phyloP scores from a whole-genome alignment of 495 filamentous ascomycete species.

The Hypomontagnella submonticulosa region DNA sequence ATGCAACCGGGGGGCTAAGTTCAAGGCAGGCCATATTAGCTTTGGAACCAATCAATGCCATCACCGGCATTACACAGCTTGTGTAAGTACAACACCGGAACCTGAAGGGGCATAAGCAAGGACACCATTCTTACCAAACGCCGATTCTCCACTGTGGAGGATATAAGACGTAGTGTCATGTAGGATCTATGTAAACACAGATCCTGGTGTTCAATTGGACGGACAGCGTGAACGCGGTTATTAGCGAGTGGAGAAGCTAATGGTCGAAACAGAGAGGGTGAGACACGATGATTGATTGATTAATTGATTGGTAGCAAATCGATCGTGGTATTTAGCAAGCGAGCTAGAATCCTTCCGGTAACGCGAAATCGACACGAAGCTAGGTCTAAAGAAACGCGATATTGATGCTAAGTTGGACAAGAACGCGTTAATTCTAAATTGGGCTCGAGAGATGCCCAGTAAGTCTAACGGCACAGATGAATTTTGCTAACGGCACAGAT shows the following conservation, averaged over 20 bases:
- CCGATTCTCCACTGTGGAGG: conserved; percentile 37
- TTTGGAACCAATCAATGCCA: conserved; percentile 27
- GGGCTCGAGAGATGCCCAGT: too few relatives aligned
- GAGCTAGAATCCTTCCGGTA: background rate
- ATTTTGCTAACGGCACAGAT: too few relatives aligned
- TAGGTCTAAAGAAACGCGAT: conserved; percentile 11
- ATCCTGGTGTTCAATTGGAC: conserved; percentile 26
- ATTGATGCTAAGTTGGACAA: conserved; percentile 3
- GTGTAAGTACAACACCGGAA: conserved; percentile 15
- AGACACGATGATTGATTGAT: conserved; percentile 12
- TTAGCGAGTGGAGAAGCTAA: conserved; percentile 28
- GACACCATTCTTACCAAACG: conserved; percentile 21
- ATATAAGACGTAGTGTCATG: background rate
- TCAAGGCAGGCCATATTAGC: conserved; percentile 26
- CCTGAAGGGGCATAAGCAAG: conserved; percentile 12
- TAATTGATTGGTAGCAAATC: conserved; percentile 24
- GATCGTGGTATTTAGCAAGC: conserved; percentile 14
- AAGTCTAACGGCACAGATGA: too few relatives aligned
- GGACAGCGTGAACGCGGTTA: conserved; percentile 11
- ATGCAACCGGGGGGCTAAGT: conserved; percentile 37
- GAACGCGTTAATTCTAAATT: conserved; percentile 18
- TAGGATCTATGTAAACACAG: conserved; percentile 15
- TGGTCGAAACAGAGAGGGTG: conserved; percentile 14
- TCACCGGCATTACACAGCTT: conserved; percentile 16
- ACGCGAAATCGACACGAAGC: conserved; percentile 18